Base-by-base conservation (phyloP, 495 filamentous ascomycete genomes). In the Aspergillus egyptiacus region DNA sequence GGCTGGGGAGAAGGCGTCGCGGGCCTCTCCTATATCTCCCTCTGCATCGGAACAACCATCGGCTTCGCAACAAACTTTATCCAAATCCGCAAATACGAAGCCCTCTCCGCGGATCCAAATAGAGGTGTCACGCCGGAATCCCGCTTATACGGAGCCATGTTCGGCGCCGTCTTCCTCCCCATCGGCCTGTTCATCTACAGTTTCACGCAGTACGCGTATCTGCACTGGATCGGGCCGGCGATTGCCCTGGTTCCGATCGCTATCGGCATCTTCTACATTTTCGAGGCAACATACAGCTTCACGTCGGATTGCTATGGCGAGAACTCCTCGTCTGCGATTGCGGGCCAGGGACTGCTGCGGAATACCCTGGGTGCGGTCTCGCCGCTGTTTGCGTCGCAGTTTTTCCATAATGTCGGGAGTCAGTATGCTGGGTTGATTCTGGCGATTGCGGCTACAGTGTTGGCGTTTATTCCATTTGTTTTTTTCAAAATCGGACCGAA, bases 131-230 rank as follows among this genome's bases (percentile, higher is more conserved):
- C 64, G 58, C 52, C 59, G 55, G 48, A 80, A 74, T 59, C 66
- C 77, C 69, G 74, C 74, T 61, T 84, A 74, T 64, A 75, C 71
- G 47, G 85, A 76, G 36, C 84, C 74, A 10, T 81, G 76, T 53
- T 81, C 82, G 69, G 67, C 72, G 28, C 78, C 23, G 84, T 86
- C 72, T 89, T 83, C 82, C 77, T 77, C 51, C 84, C 84, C 1
- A 66, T 85, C 44, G 84, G 84, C 24, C 68, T 88, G 2, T 89
- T 89, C 69, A 85, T 89, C 61, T 90, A 89, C 69, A 84, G 81
- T 37, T 89, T 86, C 84, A 78, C 82, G 1, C 85, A 82, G 6
- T 89, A 83, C 63, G 65, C 71, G 10, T 54, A 60, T 3, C 68
- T 89, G 0, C 68, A 45, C 51, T 89, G 84, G 85, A 74, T 79